Evolutionary conservation across 495 filamentous ascomycete genomes (phyloP).

Genomic region (Mytilinidion resinicola): DNA sequence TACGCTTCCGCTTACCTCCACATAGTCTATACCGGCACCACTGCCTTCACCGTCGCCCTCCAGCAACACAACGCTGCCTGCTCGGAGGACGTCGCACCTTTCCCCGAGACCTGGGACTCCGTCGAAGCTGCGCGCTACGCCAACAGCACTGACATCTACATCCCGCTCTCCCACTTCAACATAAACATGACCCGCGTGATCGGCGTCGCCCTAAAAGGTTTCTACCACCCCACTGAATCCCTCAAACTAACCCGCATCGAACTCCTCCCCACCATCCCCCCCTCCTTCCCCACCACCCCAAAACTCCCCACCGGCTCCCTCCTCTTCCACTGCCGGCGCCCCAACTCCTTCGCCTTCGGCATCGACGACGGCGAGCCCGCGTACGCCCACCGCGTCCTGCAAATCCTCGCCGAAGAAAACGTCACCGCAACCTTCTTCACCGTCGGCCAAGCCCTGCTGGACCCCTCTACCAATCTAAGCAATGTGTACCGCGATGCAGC

Average conservation of each 20-base stretch:
- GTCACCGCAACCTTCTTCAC: slow-evolving; percentile 76
- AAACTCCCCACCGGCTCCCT: slow-evolving; percentile 60
- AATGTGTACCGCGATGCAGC: slow-evolving; percentile 30
- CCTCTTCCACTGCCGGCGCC: slow-evolving; percentile 59
- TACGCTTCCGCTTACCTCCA: slow-evolving; percentile 61
- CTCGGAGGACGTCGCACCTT: slow-evolving; percentile 53
- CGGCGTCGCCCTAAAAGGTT: slow-evolving; percentile 63
- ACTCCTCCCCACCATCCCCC: slow-evolving; percentile 52
- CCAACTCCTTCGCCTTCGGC: slow-evolving; percentile 72
- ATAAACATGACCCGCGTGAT: slow-evolving; percentile 54
- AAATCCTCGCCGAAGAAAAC: slow-evolving; percentile 54
- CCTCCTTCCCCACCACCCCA: slow-evolving; percentile 45
- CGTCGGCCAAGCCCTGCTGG: slow-evolving; percentile 59
- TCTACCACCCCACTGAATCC: slow-evolving; percentile 48
- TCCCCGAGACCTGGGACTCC: slow-evolving; percentile 67
- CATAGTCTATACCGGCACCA: slow-evolving; percentile 60
- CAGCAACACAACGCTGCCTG: slow-evolving; percentile 67
- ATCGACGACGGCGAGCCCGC: slow-evolving; percentile 70
- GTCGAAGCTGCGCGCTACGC: slow-evolving; percentile 63
- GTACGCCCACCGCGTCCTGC: slow-evolving; percentile 57
- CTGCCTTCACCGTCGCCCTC: slow-evolving; percentile 61
- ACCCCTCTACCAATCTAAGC: slow-evolving; percentile 35
- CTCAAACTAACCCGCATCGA: slow-evolving; percentile 57
- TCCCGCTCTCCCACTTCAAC: slow-evolving; percentile 68
- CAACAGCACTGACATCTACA: slow-evolving; percentile 57